Conservation (phyloP, 2,329 filamentous ascomycete genomes). For the Hymenoscyphus fructigenus region DNA sequence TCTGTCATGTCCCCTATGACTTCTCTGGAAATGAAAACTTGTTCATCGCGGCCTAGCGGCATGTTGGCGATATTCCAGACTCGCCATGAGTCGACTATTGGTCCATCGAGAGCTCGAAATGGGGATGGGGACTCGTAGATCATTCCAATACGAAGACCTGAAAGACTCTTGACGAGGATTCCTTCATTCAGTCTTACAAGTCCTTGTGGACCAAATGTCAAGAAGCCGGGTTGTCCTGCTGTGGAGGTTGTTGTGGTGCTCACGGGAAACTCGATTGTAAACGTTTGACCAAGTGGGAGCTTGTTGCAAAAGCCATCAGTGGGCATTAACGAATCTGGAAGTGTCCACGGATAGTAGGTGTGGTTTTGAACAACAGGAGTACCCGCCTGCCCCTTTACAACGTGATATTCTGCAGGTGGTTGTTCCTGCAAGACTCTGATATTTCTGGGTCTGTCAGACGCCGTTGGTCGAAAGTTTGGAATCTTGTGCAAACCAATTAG, state of each 20-base stretch:
- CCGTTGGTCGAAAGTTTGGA: slow-evolving; percentile 58
- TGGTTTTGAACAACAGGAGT: slow-evolving; percentile 65
- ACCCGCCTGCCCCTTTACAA: neutral
- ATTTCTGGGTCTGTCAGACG: neutral
- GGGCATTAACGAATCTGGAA: slow-evolving; percentile 74
- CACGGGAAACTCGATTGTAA: slow-evolving; percentile 63
- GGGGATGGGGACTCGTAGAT: slow-evolving; percentile 56
- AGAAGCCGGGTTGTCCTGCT: slow-evolving; percentile 39
- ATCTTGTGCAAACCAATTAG: slow-evolving; percentile 79
- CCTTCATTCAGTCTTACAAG: slow-evolving; percentile 48
- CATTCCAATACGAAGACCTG: slow-evolving; percentile 63
- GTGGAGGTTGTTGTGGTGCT: slow-evolving; percentile 37
- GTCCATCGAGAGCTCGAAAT: slow-evolving; percentile 36
- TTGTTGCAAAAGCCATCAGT: slow-evolving; percentile 73
- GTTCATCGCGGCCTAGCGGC: slow-evolving; percentile 82
- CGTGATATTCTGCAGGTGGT: neutral
- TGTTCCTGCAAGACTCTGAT: neutral
- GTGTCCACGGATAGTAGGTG: slow-evolving; percentile 89
- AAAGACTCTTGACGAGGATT: slow-evolving; percentile 51
- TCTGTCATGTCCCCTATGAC: slow-evolving; percentile 76
- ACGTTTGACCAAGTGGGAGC: slow-evolving; percentile 68
- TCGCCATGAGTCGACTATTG: slow-evolving; percentile 55
- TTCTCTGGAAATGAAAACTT: slow-evolving; percentile 74
- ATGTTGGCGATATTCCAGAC: slow-evolving; percentile 81
- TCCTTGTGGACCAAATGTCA: slow-evolving; percentile 48